Evolutionary conservation across 2,329 filamentous ascomycete species (phyloP).

Genomic region (Pestalotiopsis fici): DNA sequence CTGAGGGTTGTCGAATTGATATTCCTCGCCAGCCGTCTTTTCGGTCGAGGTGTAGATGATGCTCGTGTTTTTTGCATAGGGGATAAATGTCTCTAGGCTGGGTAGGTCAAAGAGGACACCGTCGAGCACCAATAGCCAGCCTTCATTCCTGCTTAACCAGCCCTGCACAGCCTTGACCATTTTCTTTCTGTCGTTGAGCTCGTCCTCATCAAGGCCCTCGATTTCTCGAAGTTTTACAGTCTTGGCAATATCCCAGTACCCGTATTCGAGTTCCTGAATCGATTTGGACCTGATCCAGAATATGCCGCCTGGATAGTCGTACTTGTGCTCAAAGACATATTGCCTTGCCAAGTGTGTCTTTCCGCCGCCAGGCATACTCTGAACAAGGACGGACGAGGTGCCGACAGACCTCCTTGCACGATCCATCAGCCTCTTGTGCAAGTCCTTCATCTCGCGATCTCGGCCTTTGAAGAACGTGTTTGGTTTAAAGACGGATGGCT

Average conservation of each 20-base stretch:
- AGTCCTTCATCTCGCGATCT: slow-evolving; percentile 54
- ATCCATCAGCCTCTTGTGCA: slow-evolving; percentile 63
- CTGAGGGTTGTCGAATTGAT: slow-evolving; percentile 59
- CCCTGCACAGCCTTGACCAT: slow-evolving; percentile 59
- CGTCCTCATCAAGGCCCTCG: slow-evolving; percentile 37
- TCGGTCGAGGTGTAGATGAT: slow-evolving; percentile 72
- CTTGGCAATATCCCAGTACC: slow-evolving; percentile 67
- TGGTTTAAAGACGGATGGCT: slow-evolving; percentile 58
- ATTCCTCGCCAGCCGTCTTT: slow-evolving; percentile 53
- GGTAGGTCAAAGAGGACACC: slow-evolving; percentile 63
- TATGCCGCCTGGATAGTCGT: slow-evolving; percentile 64
- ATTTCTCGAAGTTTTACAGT: slow-evolving; percentile 50
- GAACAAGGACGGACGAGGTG: slow-evolving; percentile 64
- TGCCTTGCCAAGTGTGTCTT: slow-evolving; percentile 70
- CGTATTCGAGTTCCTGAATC: slow-evolving; percentile 56
- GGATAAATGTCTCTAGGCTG: slow-evolving; percentile 62
- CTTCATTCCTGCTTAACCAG: slow-evolving; percentile 63
- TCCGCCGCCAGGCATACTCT: slow-evolving; percentile 65
- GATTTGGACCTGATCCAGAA: slow-evolving; percentile 71
- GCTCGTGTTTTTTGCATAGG: slow-evolving; percentile 61
- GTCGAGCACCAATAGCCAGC: slow-evolving; percentile 70
- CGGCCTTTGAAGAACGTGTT: slow-evolving; percentile 62
- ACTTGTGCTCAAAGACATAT: slow-evolving; percentile 63
- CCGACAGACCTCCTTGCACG: slow-evolving; percentile 54
- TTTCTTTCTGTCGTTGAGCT: slow-evolving; percentile 38